Conservation (phyloP, 139 green algal genomes). For the Gonium pectorale region DNA sequence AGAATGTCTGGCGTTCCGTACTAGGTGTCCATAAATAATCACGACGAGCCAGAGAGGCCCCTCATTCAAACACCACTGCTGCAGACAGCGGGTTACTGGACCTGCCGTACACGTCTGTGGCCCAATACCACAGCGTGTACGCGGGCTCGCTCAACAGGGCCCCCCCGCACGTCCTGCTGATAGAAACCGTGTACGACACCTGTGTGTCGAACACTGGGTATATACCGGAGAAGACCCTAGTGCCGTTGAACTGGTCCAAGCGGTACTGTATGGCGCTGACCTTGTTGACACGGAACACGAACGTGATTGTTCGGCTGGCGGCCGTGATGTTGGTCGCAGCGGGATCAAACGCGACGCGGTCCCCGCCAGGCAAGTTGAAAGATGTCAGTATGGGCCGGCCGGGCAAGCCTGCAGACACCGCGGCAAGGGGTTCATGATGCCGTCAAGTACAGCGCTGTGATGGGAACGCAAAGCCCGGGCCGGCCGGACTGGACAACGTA, state of each 20-base stretch:
- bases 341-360: constrained; percentile 17
- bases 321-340: constrained; percentile 1
- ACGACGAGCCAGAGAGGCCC: too few species aligned
- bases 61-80: background rate
- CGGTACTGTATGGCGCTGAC: constrained; percentile 41
- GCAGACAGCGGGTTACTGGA: background rate
- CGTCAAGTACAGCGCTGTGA: too few species aligned
- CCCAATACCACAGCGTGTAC: constrained; percentile 64
- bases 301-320: constrained; percentile 23
- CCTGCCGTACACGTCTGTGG: constrained; percentile 56
- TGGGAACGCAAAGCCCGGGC: too few species aligned
- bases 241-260: constrained; percentile 38
- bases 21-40: too few species aligned
- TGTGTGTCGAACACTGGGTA: constrained; percentile 45
- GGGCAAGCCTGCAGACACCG: background rate
- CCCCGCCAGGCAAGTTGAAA: constrained; percentile 14
- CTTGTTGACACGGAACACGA: constrained; percentile 42
- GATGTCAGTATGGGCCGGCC: background rate
- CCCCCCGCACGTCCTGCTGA: constrained; percentile 11
- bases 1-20: too few species aligned
- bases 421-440: too few species aligned
- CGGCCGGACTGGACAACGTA: too few species aligned
- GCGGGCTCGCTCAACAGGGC: constrained; percentile 9
- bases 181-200: constrained; percentile 10
- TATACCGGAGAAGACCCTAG: constrained; percentile 41